These are phyloP conservation scores for Sisymbrium irio DNA, from an alignment of 345 rosid genomes.

Conservation along the genomic window DNA sequence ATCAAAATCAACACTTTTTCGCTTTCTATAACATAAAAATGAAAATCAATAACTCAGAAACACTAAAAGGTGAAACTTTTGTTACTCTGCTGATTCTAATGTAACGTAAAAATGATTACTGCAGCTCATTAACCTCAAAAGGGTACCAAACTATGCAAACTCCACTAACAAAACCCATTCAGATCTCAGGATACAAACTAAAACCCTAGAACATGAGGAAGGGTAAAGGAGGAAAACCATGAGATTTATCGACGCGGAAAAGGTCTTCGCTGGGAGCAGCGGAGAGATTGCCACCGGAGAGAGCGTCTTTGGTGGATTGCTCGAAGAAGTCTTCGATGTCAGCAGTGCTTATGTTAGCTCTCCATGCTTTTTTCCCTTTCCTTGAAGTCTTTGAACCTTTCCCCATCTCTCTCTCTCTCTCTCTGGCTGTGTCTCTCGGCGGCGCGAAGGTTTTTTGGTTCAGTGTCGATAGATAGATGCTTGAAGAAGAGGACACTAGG, in stretches of 20 bases:
- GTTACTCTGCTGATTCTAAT: neutral
- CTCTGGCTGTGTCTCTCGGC: conserved; percentile 1
- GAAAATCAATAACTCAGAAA: neutral
- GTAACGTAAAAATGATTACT: neutral
- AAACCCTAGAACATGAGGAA: neutral
- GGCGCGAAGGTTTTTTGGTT: conserved; percentile 21
- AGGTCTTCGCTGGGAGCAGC: conserved; percentile 61
- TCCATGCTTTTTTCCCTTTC: conserved; percentile 97
- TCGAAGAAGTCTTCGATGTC: conserved; percentile 72
- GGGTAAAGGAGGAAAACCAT: conserved; percentile 38
- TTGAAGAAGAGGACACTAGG: neutral
- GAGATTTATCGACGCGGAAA: conserved; percentile 69
- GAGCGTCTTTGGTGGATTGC: conserved; percentile 78
- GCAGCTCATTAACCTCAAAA: conserved; percentile 2
- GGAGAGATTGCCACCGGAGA: conserved; percentile 79
- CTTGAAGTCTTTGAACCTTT: conserved; percentile 70
- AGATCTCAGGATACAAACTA: neutral
- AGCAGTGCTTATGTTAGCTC: conserved; percentile 85
- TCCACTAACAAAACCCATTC: neutral
- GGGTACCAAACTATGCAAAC: neutral
- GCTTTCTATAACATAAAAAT: neutral
- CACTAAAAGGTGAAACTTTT: neutral
- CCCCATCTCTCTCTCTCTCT: conserved; percentile 47
- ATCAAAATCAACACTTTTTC: conserved; percentile 3
- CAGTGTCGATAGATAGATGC: neutral